Evolutionary conservation across 306 rosid genomes (phyloP), one percentile per base, ranked within the genome.

Genomic region (Lathyrus tuberosus): DNA sequence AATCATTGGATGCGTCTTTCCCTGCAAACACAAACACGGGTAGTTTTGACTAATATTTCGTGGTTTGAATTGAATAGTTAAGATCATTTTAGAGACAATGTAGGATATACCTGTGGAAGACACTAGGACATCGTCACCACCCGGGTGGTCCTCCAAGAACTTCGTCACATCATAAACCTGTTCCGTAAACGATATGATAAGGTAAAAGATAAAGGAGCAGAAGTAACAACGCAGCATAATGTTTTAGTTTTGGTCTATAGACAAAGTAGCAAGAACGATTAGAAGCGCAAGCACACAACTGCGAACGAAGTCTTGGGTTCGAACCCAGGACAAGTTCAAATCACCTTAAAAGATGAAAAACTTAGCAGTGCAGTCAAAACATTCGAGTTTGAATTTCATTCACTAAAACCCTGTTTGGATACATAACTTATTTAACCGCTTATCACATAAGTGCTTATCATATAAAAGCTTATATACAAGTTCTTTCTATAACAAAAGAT

Each of bases 91-190:
- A 35, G 49, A 62, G 33, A 71, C 47, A 40, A 65, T 16, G 18
- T 17, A 51, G 22, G 38, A 42, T 78, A 94, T 78, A 94, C 99
- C 99, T 83, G 91, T 80, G 65, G 84, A 78, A 17, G 95, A 80
- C 60, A 91, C 52, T 69, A 94, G 71, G 70, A 89, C 96, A 0
- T 94, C 99, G 70, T 94, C 99, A 17, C 99, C 99, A 28, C 99
- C 99, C 28, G 99, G 99, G 81, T 94, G 99, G 70, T 94, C 99
- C 35, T 94, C 97, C 69, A 94, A 86, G 88, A 94, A 94, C 61
- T 83, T 87, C 8, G 99, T 91, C 75, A 94, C 97, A 79, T 94
- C 77, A 43, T 83, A 94, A 17, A 91, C 99, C 99, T 94, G 91
- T 68, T 61, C 62, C 69, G 52, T 37, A 42, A 67, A 31, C 28